Conservation (phyloP, 2,329 filamentous ascomycete genomes). For the Pseudogymnoascus sp. region DNA sequence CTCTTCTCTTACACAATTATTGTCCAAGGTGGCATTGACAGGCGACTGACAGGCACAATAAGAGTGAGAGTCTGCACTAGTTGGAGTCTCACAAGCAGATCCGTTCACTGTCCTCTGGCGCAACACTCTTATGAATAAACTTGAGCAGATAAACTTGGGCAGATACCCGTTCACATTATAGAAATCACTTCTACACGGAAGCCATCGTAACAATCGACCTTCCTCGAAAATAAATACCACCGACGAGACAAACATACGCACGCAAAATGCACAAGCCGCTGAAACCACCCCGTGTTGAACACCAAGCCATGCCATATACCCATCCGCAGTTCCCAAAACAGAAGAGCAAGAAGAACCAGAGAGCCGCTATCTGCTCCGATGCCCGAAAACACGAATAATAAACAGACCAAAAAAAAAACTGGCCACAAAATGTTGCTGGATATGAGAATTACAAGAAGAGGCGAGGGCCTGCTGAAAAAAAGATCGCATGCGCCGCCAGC, state of each 20-base stretch:
- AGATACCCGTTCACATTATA: neutral
- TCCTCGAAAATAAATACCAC: neutral
- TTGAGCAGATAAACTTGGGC: neutral
- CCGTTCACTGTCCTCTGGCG: neutral
- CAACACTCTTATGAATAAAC: neutral
- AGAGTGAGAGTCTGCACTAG: neutral
- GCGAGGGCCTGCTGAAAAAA: neutral
- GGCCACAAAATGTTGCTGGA: constrained; percentile 3
- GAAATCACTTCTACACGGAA: neutral
- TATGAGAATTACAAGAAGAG: constrained; percentile 4
- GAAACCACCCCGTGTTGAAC: neutral
- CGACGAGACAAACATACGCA: neutral
- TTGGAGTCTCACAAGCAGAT: neutral
- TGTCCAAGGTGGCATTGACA: neutral
- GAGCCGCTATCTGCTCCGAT: constrained; percentile 5
- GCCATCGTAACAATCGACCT: neutral
- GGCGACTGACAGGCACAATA: neutral
- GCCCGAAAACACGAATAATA: neutral
- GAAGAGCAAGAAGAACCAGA: neutral
- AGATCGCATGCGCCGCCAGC: constrained; percentile 1
- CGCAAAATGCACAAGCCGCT: neutral
- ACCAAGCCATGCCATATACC: constrained; percentile 5
- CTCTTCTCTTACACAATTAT: neutral
- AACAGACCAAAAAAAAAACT: neutral
- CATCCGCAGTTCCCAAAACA: neutral